A percentile compares a stretch with the other conserved stretches of the same genome.
phyloP scores from a whole-genome alignment of 495 filamentous ascomycete genomes.

The Podospora anserina region DNA sequence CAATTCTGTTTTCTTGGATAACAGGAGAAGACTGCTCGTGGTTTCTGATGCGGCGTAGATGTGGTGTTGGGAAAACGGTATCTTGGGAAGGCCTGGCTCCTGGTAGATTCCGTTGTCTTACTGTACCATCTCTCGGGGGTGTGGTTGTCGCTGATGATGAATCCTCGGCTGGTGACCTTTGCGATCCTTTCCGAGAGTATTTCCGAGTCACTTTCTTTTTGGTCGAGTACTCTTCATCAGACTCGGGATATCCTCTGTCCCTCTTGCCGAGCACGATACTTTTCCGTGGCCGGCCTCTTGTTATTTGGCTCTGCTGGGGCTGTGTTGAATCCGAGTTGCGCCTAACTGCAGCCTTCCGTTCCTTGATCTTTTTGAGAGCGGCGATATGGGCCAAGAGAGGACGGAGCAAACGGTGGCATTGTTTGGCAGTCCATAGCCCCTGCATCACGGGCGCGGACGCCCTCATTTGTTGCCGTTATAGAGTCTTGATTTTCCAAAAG shows the following conservation, averaged over 20 bases:
- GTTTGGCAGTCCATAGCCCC: constrained; percentile 52
- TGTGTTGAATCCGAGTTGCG: neutral
- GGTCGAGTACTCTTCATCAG: constrained; percentile 17
- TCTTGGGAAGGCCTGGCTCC: constrained; percentile 20
- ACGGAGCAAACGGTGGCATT: constrained; percentile 55
- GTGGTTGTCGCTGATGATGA: constrained; percentile 13
- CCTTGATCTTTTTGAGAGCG: constrained; percentile 46
- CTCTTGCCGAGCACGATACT: constrained; percentile 22
- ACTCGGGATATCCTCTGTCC: constrained; percentile 7
- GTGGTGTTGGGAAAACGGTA: constrained; percentile 27
- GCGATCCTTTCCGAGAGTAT: constrained; percentile 27
- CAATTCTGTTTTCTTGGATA: neutral
- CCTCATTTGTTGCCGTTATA: neutral
- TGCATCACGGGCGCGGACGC: neutral
- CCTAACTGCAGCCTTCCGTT: neutral
- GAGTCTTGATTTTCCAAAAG: neutral
- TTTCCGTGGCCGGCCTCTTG: constrained; percentile 6
- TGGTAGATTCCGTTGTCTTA: constrained; percentile 12
- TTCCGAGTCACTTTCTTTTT: constrained; percentile 20
- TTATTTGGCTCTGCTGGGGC: neutral
- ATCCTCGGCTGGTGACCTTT: constrained; percentile 8
- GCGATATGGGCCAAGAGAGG: constrained; percentile 52
- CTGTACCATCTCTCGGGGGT: constrained; percentile 15
- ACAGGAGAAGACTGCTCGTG: constrained; percentile 24
- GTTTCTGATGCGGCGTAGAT: constrained; percentile 28